phyloP scores from a whole-genome alignment of 2,329 filamentous ascomycete genomes.

The Pseudogymnoascus sp. region DNA sequence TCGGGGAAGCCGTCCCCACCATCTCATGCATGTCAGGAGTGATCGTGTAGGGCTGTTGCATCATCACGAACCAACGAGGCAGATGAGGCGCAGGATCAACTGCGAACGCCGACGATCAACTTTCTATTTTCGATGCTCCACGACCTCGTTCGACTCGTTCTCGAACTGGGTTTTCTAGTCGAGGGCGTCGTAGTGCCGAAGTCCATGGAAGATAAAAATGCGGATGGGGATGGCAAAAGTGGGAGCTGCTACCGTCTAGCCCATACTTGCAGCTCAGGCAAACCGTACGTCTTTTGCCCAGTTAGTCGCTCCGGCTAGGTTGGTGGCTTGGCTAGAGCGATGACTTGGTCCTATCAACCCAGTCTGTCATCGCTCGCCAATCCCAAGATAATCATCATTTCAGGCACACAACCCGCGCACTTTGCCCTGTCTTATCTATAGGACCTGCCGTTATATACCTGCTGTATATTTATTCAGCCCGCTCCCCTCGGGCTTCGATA shows the following conservation, averaged over 20 bases:
- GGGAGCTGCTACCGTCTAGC: constrained; percentile 3
- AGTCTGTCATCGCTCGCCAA: constrained; percentile 7
- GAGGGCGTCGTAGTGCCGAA: background rate
- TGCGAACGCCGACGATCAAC: background rate
- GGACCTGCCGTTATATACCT: background rate
- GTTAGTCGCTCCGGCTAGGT: constrained; percentile 1
- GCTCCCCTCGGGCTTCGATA: background rate
- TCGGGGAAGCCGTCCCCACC: constrained; percentile 4
- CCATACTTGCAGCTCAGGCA: background rate
- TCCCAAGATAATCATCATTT: constrained; percentile 6
- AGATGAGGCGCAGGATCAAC: constrained; percentile 6
- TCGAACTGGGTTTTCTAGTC: background rate
- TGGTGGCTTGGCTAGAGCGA: constrained; percentile 5
- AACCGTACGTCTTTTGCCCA: background rate
- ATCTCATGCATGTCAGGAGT: constrained; percentile 5
- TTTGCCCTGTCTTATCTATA: background rate
- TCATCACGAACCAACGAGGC: background rate
- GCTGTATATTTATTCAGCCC: background rate
- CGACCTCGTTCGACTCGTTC: background rate
- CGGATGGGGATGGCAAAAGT: background rate
- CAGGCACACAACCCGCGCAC: background rate
- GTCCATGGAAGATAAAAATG: background rate
- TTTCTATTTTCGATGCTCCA: constrained; percentile 3
- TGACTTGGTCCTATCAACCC: constrained; percentile 5
- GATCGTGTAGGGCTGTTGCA: constrained; percentile 8